A percentile compares a stretch with the other conserved stretches of the same genome.
Evolutionary conservation across 306 rosid genomes (phyloP).

Genomic region (Prunus kanzakura): DNA sequence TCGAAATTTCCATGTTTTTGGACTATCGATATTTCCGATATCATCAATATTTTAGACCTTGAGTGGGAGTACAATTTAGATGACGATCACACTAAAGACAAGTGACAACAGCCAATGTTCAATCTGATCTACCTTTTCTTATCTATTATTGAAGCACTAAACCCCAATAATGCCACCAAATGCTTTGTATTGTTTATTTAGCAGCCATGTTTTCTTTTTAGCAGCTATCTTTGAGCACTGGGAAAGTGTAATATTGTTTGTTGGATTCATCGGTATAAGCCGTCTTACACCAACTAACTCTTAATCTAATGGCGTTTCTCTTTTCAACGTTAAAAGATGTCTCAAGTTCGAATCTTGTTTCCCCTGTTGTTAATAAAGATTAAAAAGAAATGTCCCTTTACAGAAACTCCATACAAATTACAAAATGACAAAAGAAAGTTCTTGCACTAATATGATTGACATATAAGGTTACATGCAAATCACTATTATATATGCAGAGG

Average conservation of each 20-base stretch:
- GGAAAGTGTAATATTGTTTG: not conserved
- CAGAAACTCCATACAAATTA: not conserved
- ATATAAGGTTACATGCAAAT: not conserved
- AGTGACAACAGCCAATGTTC: too few relatives aligned
- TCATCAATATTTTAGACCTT: too few relatives aligned
- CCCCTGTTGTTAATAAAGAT: not conserved
- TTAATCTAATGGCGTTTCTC: rapidly evolving
- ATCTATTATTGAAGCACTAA: too few relatives aligned
- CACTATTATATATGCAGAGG: not conserved
- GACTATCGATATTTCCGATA: too few relatives aligned
- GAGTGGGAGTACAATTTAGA: too few relatives aligned
- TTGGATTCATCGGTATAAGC: not conserved
- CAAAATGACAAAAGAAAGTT: too few relatives aligned
- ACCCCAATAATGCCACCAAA: not conserved
- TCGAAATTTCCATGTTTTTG: too few relatives aligned
- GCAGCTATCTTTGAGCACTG: not conserved
- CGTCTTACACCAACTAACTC: too few relatives aligned
- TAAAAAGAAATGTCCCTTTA: too few relatives aligned
- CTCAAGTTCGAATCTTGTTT: not conserved
- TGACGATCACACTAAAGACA: too few relatives aligned
- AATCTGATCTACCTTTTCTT: too few relatives aligned
- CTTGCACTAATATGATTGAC: too few relatives aligned
- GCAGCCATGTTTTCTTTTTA: not conserved
- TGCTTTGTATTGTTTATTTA: not conserved
- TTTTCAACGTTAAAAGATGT: not conserved